Evolutionary conservation across 495 filamentous ascomycete species (phyloP).

Genomic region (Staphylotrichum tortipilum): DNA sequence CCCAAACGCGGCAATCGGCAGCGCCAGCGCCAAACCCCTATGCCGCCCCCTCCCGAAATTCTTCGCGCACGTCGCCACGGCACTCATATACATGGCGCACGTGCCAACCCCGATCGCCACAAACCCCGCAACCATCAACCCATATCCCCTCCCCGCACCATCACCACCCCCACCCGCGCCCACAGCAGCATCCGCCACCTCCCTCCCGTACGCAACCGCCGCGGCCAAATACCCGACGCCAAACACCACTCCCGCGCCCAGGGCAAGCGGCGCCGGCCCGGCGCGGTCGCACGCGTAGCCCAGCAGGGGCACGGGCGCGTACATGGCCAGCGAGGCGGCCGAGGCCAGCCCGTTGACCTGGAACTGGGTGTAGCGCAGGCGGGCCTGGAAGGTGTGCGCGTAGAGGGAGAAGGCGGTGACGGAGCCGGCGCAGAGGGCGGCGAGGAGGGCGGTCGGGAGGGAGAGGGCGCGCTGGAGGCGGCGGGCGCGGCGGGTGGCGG

Average conservation of each 20-base stretch:
- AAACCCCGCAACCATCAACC: conserved; percentile 78
- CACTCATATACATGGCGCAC: conserved; percentile 73
- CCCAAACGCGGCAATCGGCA: conserved; percentile 88
- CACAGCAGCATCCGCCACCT: conserved; percentile 19
- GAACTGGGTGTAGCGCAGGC: conserved; percentile 77
- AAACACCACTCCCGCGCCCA: conserved; percentile 65
- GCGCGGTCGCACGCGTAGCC: conserved; percentile 86
- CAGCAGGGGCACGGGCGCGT: conserved; percentile 79
- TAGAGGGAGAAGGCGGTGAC: conserved; percentile 87
- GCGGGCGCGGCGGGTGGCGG: no score
- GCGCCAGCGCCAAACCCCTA: conserved; percentile 77
- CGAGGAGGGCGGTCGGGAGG: conserved; percentile 33
- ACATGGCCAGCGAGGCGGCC: conserved; percentile 75
- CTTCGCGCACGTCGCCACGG: conserved; percentile 91
- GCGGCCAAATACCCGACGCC: conserved; percentile 76
- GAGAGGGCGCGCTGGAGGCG: conserved; percentile 29
- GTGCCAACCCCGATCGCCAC: conserved; percentile 73
- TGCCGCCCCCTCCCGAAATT: conserved; percentile 87
- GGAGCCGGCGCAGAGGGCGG: conserved; percentile 68
- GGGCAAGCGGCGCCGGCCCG: conserved; percentile 63
- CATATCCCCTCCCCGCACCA: conserved; percentile 61
- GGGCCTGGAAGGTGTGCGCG: conserved; percentile 74
- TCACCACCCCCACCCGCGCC: not conserved
- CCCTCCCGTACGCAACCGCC: conserved; percentile 64
- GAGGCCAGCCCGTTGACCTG: conserved; percentile 86